phyloP scores from a whole-genome alignment of 1,139 yeast species.

The Diutina neorugosa region DNA sequence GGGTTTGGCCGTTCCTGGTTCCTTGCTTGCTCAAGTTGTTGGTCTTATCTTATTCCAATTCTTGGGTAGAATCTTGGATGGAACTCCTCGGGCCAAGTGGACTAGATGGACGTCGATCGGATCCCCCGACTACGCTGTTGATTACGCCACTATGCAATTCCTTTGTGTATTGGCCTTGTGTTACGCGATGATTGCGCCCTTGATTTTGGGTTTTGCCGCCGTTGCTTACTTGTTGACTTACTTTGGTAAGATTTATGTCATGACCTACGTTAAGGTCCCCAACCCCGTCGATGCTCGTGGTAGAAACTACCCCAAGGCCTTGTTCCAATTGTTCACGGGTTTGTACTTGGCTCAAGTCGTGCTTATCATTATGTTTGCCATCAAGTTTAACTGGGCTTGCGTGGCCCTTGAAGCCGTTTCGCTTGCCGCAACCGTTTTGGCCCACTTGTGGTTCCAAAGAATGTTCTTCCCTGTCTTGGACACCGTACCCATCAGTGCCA shows the following conservation, averaged over 20 bases:
- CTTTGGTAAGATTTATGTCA: slow-evolving; percentile 47
- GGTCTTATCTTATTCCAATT: slow-evolving; percentile 33
- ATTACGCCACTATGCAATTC: slow-evolving; percentile 29
- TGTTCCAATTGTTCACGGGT: slow-evolving; percentile 55
- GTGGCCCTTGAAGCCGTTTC: slow-evolving; percentile 49
- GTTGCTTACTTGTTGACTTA: slow-evolving; percentile 35
- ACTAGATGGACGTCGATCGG: slow-evolving; percentile 29
- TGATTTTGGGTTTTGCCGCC: slow-evolving; percentile 35
- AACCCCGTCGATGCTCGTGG: slow-evolving; percentile 48
- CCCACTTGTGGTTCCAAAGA: slow-evolving; percentile 46
- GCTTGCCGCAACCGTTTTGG: slow-evolving; percentile 36
- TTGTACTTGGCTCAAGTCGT: slow-evolving; percentile 57
- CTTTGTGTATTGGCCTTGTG: slow-evolving; percentile 26
- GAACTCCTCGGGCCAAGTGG: slow-evolving; percentile 35
- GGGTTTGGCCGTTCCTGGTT: slow-evolving; percentile 30
- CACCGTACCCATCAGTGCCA: slow-evolving; percentile 65
- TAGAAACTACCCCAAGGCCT: slow-evolving; percentile 50
- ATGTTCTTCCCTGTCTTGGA: slow-evolving; percentile 51
- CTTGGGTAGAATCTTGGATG: slow-evolving; percentile 33
- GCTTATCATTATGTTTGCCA: slow-evolving; percentile 54
- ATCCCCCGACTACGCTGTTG: slow-evolving; percentile 28
- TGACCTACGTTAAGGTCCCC: slow-evolving; percentile 46
- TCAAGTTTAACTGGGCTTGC: slow-evolving; percentile 64
- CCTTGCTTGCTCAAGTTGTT: slow-evolving; percentile 28
- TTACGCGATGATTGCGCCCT: slow-evolving; percentile 30